Conservation (phyloP, 306 rosid genomes). For the Coriaria nepalensis region DNA sequence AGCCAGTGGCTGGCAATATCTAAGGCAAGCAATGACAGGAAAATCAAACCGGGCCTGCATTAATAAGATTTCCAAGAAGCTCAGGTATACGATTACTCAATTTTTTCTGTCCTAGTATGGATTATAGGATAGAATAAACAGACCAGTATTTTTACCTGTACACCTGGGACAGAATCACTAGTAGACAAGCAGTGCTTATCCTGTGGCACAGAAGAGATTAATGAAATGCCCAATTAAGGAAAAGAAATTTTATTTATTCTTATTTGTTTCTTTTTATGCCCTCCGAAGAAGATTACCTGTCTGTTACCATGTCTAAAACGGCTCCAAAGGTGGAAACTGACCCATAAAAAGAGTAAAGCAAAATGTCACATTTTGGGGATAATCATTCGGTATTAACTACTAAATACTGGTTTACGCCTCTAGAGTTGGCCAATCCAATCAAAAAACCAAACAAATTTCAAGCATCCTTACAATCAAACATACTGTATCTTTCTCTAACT, state of each 20-base stretch:
- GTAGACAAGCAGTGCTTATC: constrained; percentile 95
- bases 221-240: constrained; percentile 16
- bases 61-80: constrained; percentile 17
- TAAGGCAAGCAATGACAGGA: constrained; percentile 78
- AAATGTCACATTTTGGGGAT: constrained; percentile 7
- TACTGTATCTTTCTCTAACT: too few relatives aligned
- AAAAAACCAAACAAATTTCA: neutral
- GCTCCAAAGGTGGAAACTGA: constrained; percentile 98
- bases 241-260: neutral
- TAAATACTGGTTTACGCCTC: neutral
- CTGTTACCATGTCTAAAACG: constrained; percentile 96
- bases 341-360: constrained; percentile 17
- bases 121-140: too few relatives aligned
- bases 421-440: neutral
- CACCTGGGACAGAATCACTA: constrained; percentile 81
- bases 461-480: constrained; percentile 1
- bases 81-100: constrained; percentile 13
- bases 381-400: neutral
- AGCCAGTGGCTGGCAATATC: constrained; percentile 98
- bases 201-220: constrained; percentile 36
- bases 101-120: too few relatives aligned
- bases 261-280: too few relatives aligned
- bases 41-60: constrained; percentile 78
- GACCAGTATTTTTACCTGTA: constrained; percentile 40
- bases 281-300: constrained; percentile 42